Percentiles rank a stretch among this genome's conserved stretches.
phyloP scores from a whole-genome alignment of 345 rosid species.

The Citrus reticulata region DNA sequence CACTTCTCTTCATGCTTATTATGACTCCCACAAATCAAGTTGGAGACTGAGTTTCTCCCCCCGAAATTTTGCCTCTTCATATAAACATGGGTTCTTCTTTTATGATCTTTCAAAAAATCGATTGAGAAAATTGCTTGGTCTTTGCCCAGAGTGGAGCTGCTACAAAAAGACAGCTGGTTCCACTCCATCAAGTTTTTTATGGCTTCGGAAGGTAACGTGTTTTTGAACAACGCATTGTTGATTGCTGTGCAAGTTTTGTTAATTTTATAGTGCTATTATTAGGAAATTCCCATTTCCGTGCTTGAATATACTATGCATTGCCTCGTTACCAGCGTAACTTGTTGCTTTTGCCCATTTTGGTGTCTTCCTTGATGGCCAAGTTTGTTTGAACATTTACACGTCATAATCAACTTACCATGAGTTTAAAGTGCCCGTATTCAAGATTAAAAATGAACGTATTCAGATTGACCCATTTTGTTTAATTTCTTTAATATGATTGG shows the following conservation, averaged over 20 bases:
- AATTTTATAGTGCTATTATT: no score
- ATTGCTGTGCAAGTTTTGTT: no score
- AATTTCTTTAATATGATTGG: no score
- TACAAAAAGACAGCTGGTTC: not conserved
- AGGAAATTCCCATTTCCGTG: no score
- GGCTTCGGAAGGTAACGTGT: not conserved
- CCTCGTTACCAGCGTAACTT: not conserved
- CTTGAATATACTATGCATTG: not conserved
- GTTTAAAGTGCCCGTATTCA: no score
- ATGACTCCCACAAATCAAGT: not conserved
- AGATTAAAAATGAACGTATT: not conserved
- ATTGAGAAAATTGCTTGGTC: not conserved
- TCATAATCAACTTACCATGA: not conserved
- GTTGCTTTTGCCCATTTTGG: not conserved
- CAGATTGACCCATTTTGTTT: not conserved
- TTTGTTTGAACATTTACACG: not conserved
- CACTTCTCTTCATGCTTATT: not conserved
- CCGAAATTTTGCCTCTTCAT: not conserved
- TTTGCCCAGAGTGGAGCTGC: not conserved
- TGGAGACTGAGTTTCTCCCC: not conserved
- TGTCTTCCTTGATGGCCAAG: conserved; percentile 10
- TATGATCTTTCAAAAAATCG: not conserved
- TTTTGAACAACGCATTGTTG: not conserved
- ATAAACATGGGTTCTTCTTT: not conserved
- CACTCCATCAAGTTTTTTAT: not conserved